Conservation (phyloP, 495 filamentous ascomycete genomes). For the Xylaria flabelliformis region DNA sequence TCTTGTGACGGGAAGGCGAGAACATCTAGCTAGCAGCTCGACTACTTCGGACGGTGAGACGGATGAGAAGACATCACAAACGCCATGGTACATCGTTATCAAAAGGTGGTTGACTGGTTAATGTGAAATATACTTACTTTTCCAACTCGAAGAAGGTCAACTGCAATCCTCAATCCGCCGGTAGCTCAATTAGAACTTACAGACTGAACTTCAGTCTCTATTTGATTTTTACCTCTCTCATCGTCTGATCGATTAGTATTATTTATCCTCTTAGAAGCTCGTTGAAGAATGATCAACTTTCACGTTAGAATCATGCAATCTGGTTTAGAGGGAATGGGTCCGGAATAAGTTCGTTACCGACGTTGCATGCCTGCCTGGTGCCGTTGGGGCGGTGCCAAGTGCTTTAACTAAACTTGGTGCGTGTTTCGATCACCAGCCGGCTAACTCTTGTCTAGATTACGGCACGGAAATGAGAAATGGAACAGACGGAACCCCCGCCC, state of each 20-base stretch:
- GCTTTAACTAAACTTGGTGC: background rate
- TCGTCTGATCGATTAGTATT: background rate
- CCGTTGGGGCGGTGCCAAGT: slow-evolving; percentile 5
- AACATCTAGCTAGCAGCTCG: slow-evolving; percentile 5
- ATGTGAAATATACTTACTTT: background rate
- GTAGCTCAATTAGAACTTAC: background rate
- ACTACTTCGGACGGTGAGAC: background rate
- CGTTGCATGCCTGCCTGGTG: background rate
- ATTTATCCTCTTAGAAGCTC: background rate
- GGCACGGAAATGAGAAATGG: slow-evolving; percentile 5
- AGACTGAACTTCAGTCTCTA: background rate
- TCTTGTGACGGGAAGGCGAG: slow-evolving; percentile 62
- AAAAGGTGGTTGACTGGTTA: slow-evolving; percentile 27
- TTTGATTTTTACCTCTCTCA: background rate
- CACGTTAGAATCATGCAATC: too few relatives aligned
- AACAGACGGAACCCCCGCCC: background rate
- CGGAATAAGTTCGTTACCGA: slow-evolving; percentile 14
- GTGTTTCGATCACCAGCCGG: background rate
- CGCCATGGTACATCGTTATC: slow-evolving; percentile 34
- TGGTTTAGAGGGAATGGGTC: background rate
- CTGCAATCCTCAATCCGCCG: background rate
- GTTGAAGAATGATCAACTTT: background rate
- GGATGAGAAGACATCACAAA: slow-evolving; percentile 4
- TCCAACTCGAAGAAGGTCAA: background rate
- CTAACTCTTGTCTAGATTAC: background rate